Evolutionary conservation across 2,329 filamentous ascomycete genomes (phyloP).

Genomic region (Exophiala calicioides): DNA sequence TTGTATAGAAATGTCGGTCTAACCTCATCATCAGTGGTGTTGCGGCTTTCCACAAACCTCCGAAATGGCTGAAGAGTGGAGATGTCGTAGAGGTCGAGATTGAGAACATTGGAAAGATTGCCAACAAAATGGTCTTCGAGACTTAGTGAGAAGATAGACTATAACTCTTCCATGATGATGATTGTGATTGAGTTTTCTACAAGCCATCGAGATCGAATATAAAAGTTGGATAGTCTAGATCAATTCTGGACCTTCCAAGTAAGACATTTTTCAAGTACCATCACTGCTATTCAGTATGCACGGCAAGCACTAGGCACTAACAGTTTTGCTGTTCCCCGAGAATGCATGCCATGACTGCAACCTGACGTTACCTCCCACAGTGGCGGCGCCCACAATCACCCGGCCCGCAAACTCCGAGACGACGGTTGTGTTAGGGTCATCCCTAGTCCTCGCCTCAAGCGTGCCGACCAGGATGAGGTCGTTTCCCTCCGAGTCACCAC

Average conservation of each 20-base stretch:
- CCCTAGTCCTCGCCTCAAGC: neutral
- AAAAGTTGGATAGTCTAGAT: neutral
- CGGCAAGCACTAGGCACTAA: neutral
- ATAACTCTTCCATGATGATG: neutral
- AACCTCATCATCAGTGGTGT: slow-evolving; percentile 36
- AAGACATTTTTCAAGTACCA: too few relatives aligned
- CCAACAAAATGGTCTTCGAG: slow-evolving; percentile 35
- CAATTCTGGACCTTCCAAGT: too few relatives aligned
- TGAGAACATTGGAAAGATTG: slow-evolving; percentile 51
- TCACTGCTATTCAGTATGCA: too few relatives aligned
- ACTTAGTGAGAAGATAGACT: neutral
- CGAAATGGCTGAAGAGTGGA: slow-evolving; percentile 38
- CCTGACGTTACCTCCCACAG: neutral
- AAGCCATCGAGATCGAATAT: neutral
- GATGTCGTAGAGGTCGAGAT: slow-evolving; percentile 50
- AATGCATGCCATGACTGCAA: slow-evolving; percentile 1
- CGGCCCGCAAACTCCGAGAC: neutral
- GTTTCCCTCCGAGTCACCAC: neutral
- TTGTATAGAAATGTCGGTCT: too few relatives aligned
- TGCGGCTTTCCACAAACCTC: slow-evolving; percentile 43
- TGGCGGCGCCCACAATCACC: neutral
- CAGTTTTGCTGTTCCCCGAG: neutral
- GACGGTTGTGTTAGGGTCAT: neutral
- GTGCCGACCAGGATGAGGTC: neutral
- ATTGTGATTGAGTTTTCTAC: too few relatives aligned